A percentile compares a stretch with the other conserved stretches of the same genome.
These are phyloP conservation scores for Westerdykella sp. DNA, from an alignment of 2,329 filamentous ascomycete genomes.

Conservation along the genomic window DNA sequence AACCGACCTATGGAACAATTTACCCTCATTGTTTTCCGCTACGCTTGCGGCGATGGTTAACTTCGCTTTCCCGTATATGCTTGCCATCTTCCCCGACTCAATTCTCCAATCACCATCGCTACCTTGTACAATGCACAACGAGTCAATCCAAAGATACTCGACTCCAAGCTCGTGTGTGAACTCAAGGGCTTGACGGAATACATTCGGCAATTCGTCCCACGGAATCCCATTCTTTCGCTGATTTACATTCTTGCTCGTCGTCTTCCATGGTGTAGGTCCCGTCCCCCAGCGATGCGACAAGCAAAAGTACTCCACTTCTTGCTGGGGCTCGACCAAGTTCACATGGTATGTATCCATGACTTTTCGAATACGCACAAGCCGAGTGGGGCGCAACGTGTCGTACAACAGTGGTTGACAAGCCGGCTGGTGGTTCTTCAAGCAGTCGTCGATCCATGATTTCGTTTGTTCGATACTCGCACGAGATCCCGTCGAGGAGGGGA, in stretches of 20 bases:
- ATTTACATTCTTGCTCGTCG: slow-evolving; percentile 14
- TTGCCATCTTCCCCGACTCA: slow-evolving; percentile 18
- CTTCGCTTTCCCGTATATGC: slow-evolving; percentile 10
- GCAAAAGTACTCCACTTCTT: slow-evolving; percentile 20
- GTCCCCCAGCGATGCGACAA: slow-evolving; percentile 32
- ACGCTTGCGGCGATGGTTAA: slow-evolving; percentile 10
- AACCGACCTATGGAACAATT: not conserved
- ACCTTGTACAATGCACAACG: slow-evolving; percentile 13
- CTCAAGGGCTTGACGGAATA: slow-evolving; percentile 8
- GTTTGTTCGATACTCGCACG: no score
- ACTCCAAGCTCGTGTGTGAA: slow-evolving; percentile 5
- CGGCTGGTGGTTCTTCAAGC: no score
- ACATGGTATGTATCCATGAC: no score
- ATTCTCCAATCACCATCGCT: slow-evolving; percentile 13
- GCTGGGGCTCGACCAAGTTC: no score
- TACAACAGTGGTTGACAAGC: no score
- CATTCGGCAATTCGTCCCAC: not conserved
- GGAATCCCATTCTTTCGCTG: not conserved
- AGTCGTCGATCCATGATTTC: no score
- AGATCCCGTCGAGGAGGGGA: no score
- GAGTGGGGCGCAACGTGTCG: no score
- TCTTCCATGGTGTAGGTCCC: slow-evolving; percentile 22
- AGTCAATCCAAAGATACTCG: slow-evolving; percentile 15
- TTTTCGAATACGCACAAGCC: no score
- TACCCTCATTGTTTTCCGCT: not conserved